phyloP scores from a whole-genome alignment of 2,329 filamentous ascomycete genomes.

The Kalmusia sp. region DNA sequence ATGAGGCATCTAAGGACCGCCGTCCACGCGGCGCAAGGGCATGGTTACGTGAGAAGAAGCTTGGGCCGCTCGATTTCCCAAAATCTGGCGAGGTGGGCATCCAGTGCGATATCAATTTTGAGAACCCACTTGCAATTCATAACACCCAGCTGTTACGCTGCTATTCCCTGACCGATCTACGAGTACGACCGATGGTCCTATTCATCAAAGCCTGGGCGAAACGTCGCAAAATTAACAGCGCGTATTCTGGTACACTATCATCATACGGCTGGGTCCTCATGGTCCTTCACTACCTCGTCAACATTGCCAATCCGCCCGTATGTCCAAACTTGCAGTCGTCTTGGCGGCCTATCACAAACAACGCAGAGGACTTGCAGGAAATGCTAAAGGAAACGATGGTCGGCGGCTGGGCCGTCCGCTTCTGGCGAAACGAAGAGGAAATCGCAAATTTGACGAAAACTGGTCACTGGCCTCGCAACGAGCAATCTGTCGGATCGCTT shows the following conservation, averaged over 20 bases:
- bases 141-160: conserved; percentile 84
- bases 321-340: conserved; percentile 79
- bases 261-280: conserved; percentile 93
- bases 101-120: conserved; percentile 92
- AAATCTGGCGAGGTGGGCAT: conserved; percentile 79
- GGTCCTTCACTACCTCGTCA: conserved; percentile 89
- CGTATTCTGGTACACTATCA: conserved; percentile 84
- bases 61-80: conserved; percentile 74
- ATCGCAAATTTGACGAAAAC: conserved; percentile 67
- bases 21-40: conserved; percentile 33
- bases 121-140: conserved; percentile 80
- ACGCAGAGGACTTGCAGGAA: conserved; percentile 34
- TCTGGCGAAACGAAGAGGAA: conserved; percentile 77
- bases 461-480: conserved; percentile 71
- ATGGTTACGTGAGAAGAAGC: conserved; percentile 56
- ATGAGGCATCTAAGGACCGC: conserved; percentile 21
- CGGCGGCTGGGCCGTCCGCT: conserved; percentile 74
- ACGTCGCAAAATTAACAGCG: conserved; percentile 81
- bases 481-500: conserved; percentile 72
- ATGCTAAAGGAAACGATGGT: conserved; percentile 55
- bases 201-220: conserved; percentile 95
- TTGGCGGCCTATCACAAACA: conserved; percentile 41
- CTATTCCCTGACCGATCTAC: conserved; percentile 79
- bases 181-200: conserved; percentile 78
- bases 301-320: conserved; percentile 80